Percentiles rank a stretch among this genome's conserved stretches.
Conservation (phyloP, 1,284 basidiomycete species). For the Rhodotorula sp. region DNA sequence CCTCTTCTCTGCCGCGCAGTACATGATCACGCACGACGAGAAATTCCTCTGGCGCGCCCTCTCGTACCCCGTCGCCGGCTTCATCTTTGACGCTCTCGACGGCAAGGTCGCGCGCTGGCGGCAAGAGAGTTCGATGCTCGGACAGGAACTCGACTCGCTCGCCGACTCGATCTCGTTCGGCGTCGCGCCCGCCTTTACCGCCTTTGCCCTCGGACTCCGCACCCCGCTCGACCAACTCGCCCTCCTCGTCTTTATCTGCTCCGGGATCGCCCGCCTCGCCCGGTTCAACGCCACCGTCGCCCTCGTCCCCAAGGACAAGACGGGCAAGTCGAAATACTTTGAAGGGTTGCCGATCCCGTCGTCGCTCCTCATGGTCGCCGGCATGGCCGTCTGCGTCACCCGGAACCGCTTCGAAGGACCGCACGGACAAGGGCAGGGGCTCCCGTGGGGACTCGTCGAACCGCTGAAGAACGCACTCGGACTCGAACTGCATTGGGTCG, state of each 20-base stretch:
- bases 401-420: constrained; percentile 69
- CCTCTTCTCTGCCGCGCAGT: constrained; percentile 86
- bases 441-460: constrained; percentile 30
- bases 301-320: constrained; percentile 79
- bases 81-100: constrained; percentile 97
- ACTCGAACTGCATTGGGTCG: constrained; percentile 76
- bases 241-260: constrained; percentile 89
- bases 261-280: constrained; percentile 91
- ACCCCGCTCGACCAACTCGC: constrained; percentile 84
- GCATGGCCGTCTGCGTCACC: constrained; percentile 79
- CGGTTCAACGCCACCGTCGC: constrained; percentile 99
- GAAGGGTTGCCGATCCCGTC: constrained; percentile 97
- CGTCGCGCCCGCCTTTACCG: constrained; percentile 84
- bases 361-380: constrained; percentile 73
- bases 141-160: constrained; percentile 95
- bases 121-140: constrained; percentile 92
- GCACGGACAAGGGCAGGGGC: constrained; percentile 17
- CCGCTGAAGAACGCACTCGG: constrained; percentile 30
- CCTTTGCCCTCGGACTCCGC: constrained; percentile 85
- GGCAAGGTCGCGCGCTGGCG: constrained; percentile 98
- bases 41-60: constrained; percentile 82
- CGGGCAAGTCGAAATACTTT: constrained; percentile 91
- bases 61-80: constrained; percentile 85
- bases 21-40: constrained; percentile 77
- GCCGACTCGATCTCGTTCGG: constrained; percentile 98